These are phyloP conservation scores for Rhododendron griersonianum DNA, from an alignment of 148 eudicot genomes.

Conservation along the genomic window DNA sequence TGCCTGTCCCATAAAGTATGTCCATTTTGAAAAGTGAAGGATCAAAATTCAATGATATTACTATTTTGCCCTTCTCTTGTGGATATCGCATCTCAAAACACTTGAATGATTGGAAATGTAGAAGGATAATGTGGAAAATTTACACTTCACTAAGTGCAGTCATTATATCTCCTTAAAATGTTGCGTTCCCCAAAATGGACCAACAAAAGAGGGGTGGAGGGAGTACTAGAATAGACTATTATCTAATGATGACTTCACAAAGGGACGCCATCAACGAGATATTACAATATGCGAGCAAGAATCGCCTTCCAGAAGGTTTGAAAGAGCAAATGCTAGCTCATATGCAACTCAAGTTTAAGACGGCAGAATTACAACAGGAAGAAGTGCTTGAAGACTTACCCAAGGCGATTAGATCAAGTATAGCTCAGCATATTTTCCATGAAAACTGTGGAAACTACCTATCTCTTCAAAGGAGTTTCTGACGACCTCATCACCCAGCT, in stretches of 20 bases:
- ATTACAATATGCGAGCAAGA: constrained; percentile 44
- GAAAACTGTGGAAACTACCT: constrained; percentile 32
- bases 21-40: not conserved
- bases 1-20: not conserved
- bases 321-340: constrained; percentile 61
- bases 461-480: constrained; percentile 46
- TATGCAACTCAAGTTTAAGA: constrained; percentile 47
- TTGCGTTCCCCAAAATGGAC: not conserved
- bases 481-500: constrained; percentile 43
- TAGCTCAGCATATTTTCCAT: constrained; percentile 46
- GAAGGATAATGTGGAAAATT: not conserved
- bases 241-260: constrained; percentile 19
- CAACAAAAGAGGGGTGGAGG: not conserved
- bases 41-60: not conserved
- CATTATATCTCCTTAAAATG: not conserved
- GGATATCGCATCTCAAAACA: not conserved
- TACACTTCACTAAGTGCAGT: too few relatives aligned
- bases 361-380: constrained; percentile 57
- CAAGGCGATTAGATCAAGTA: constrained; percentile 55
- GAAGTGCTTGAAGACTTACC: constrained; percentile 50
- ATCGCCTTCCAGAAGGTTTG: constrained; percentile 42
- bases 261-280: constrained; percentile 46
- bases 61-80: not conserved
- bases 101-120: not conserved
- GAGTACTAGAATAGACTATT: not conserved